Evolutionary conservation across 345 rosid species (phyloP).

Genomic region (Brassica juncea): DNA sequence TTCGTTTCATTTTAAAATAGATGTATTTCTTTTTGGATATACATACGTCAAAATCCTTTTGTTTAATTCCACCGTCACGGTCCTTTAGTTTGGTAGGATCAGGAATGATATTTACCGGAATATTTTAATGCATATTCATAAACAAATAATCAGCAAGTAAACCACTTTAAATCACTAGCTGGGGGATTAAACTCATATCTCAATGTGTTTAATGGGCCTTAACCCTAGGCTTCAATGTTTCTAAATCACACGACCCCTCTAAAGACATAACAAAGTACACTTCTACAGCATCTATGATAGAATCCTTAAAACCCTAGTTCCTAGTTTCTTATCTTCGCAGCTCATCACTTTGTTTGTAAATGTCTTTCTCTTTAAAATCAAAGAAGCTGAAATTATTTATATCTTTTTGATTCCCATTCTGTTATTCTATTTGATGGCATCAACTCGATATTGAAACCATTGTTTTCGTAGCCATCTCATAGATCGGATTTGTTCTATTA

Average conservation of each 20-base stretch:
- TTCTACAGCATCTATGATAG: not conserved
- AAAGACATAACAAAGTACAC: not conserved
- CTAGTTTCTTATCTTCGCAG: not conserved
- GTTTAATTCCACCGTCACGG: not conserved
- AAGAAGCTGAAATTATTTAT: too few relatives aligned
- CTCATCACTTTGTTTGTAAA: not conserved
- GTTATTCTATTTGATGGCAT: not conserved
- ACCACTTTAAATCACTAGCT: not conserved
- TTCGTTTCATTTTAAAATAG: not conserved
- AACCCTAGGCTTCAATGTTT: not conserved
- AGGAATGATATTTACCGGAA: not conserved
- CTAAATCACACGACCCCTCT: not conserved
- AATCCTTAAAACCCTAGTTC: not conserved
- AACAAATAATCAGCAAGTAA: not conserved
- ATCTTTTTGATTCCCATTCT: not conserved
- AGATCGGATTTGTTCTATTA: not conserved
- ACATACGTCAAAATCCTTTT: not conserved
- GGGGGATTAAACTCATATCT: not conserved
- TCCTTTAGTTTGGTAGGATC: not conserved
- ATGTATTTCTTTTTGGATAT: conserved; percentile 2
- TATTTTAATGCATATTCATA: not conserved
- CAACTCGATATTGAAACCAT: not conserved
- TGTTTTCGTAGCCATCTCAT: not conserved
- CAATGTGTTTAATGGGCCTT: not conserved
- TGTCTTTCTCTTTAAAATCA: not conserved